phyloP scores from a whole-genome alignment of 2,329 filamentous ascomycete genomes.

The Talaromyces sp. region DNA sequence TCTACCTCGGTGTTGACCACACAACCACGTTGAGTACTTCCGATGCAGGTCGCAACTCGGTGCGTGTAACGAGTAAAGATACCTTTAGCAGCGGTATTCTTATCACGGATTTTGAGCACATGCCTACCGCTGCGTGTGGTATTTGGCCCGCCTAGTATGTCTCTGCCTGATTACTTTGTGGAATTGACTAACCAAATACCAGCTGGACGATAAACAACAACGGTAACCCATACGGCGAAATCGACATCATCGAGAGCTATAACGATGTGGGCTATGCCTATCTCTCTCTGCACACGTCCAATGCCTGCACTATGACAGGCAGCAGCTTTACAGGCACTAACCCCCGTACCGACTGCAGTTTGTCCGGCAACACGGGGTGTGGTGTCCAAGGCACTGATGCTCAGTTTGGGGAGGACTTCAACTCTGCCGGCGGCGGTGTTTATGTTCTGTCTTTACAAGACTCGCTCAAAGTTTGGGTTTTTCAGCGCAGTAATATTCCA shows the following conservation, averaged over 20 bases:
- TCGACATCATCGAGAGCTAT: slow-evolving; percentile 48
- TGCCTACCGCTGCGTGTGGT: slow-evolving; percentile 43
- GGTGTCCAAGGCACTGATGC: slow-evolving; percentile 33
- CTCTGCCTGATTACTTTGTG: background rate
- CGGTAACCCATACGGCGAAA: slow-evolving; percentile 42
- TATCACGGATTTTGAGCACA: slow-evolving; percentile 43
- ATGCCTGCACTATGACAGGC: slow-evolving; percentile 36
- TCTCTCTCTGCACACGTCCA: slow-evolving; percentile 46
- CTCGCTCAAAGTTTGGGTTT: slow-evolving; percentile 49
- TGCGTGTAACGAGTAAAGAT: slow-evolving; percentile 40
- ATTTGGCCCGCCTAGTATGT: slow-evolving; percentile 44
- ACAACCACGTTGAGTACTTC: slow-evolving; percentile 32
- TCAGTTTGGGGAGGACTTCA: slow-evolving; percentile 51
- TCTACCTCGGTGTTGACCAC: slow-evolving; percentile 44
- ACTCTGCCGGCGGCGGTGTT: slow-evolving; percentile 43
- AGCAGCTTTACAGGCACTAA: slow-evolving; percentile 46
- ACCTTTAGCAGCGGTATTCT: slow-evolving; percentile 42
- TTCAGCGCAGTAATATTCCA: slow-evolving; percentile 39
- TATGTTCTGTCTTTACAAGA: slow-evolving; percentile 45
- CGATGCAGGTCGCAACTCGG: slow-evolving; percentile 38
- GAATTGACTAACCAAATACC: background rate
- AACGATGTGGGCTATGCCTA: slow-evolving; percentile 39
- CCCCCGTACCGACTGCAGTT: slow-evolving; percentile 45
- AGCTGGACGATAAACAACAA: slow-evolving; percentile 36
- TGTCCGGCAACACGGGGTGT: slow-evolving; percentile 33